Evolutionary conservation across 768 basidiomycete genomes (phyloP).

Genomic region (Pleurotus citrinopileatus): DNA sequence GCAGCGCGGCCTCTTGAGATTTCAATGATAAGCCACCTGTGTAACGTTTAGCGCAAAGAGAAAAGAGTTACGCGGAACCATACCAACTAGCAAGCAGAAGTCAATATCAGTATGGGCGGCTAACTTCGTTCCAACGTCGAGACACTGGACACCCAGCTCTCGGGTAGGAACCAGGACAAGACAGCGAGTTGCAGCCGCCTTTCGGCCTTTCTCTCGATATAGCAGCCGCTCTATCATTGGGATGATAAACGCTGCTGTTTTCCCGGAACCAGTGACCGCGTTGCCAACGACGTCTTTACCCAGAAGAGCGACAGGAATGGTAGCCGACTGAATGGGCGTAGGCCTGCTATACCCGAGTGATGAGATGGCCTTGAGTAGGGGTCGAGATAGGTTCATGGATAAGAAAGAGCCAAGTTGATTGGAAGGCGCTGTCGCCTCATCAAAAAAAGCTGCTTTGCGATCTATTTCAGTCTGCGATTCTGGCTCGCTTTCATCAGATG

Average conservation of each 20-base stretch:
- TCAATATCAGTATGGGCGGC: constrained; percentile 86
- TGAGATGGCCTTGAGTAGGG: constrained; percentile 88
- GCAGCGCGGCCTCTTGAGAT: constrained; percentile 82
- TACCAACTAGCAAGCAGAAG: constrained; percentile 91
- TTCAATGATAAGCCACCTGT: constrained; percentile 91
- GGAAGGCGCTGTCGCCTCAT: constrained; percentile 46
- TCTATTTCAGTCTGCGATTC: constrained; percentile 69
- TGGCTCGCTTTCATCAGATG: constrained; percentile 40
- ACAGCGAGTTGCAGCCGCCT: constrained; percentile 84
- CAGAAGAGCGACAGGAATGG: constrained; percentile 89
- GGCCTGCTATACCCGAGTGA: constrained; percentile 77
- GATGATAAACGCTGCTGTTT: constrained; percentile 96
- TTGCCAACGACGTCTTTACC: constrained; percentile 96
- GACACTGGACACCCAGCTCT: constrained; percentile 95
- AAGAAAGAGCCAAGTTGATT: constrained; percentile 77
- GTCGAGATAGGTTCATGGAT: constrained; percentile 94
- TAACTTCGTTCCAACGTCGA: constrained; percentile 84
- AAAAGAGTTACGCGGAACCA: constrained; percentile 18
- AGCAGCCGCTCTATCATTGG: constrained; percentile 91
- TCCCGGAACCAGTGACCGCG: constrained; percentile 96
- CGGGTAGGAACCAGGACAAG: constrained; percentile 92
- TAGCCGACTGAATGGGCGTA: constrained; percentile 93
- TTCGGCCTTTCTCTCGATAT: constrained; percentile 88
- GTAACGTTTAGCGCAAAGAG: background rate
- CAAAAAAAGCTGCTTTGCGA: constrained; percentile 89